Conservation (phyloP, 768 basidiomycete species). For the Lactifluus echinatus region DNA sequence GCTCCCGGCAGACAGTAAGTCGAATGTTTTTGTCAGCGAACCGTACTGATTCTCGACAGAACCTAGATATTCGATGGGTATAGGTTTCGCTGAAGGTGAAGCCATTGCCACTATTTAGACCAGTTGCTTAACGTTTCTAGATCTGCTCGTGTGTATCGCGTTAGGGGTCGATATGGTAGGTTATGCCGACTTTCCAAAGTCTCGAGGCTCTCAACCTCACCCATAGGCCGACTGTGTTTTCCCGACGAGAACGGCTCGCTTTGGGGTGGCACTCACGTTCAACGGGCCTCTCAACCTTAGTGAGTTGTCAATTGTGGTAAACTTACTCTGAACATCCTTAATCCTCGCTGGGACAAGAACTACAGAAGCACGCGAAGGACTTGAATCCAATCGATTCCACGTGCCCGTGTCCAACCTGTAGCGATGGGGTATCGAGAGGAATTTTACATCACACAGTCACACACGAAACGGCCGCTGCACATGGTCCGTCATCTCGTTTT, state of each 20-base stretch:
- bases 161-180: slow-evolving; percentile 88
- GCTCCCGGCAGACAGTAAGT: slow-evolving; percentile 64
- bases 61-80: slow-evolving; percentile 87
- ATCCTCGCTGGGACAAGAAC: slow-evolving; percentile 32
- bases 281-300: slow-evolving; percentile 77
- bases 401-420: slow-evolving; percentile 87
- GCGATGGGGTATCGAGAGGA: slow-evolving; percentile 55
- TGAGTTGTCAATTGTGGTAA: slow-evolving; percentile 28
- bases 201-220: neutral
- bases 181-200: neutral
- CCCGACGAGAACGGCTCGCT: slow-evolving; percentile 85
- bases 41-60: slow-evolving; percentile 34
- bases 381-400: slow-evolving; percentile 61
- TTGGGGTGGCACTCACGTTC: slow-evolving; percentile 82
- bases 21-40: neutral
- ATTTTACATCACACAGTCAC: slow-evolving; percentile 68
- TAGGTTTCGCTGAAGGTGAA: slow-evolving; percentile 85
- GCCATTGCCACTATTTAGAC: neutral
- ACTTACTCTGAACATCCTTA: neutral
- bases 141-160: slow-evolving; percentile 83
- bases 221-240: slow-evolving; percentile 85
- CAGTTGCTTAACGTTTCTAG: slow-evolving; percentile 29
- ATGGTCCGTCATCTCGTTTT: slow-evolving; percentile 40
- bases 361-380: slow-evolving; percentile 63
- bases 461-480: slow-evolving; percentile 78